Base-by-base conservation (phyloP, 1,284 basidiomycete genomes). In the Coriolopsis trogii region DNA sequence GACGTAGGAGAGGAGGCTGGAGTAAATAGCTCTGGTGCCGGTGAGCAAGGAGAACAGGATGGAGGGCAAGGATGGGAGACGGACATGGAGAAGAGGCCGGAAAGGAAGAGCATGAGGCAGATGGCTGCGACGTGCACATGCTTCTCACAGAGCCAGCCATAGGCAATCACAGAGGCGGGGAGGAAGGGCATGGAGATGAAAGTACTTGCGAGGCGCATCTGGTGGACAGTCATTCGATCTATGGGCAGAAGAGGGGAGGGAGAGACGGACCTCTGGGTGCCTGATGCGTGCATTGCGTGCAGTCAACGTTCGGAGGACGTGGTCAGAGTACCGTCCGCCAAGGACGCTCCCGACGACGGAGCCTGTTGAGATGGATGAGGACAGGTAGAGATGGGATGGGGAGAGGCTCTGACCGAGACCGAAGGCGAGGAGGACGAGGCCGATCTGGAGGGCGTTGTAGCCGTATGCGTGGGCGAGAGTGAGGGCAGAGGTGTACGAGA, bases 311-410 rank as follows among this genome's bases (percentile, higher is more conserved):
- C 67, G 65, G 25, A 93, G 73, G 29, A 85, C 74, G 37, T 73
- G 67, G 67, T 95, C 93, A 1, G 87, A 91, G 73, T 84, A 91
- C 9, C 84, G 75, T 0, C 93, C 93, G 8, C 93, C 93, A 0
- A 87, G 57, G 7, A 93, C 58, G 53, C 84, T 88, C 3, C 93
- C 93, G 2, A 72, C 63, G 26, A 92, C 75, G 56, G 79, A 83
- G 6, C 91, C 90, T 68, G 73, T 49, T 3, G 30, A 42, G n/a
- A 15, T 18, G 21, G 30, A n/a, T 18, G 15, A 2, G n/a, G 24
- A n/a, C n/a, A n/a, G 24, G 15, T 12, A 15, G 20, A 16, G 12
- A 16, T 5, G 37, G 20, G 51, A 49, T 51, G n/a, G n/a, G n/a
- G 49, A 47, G 18, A 50, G 23, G 30, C 3, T 30, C n/a, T n/a